Evolutionary conservation across 768 basidiomycete genomes (phyloP), one percentile per base, ranked within the genome.

Genomic region (Cubamyces lactineus): DNA sequence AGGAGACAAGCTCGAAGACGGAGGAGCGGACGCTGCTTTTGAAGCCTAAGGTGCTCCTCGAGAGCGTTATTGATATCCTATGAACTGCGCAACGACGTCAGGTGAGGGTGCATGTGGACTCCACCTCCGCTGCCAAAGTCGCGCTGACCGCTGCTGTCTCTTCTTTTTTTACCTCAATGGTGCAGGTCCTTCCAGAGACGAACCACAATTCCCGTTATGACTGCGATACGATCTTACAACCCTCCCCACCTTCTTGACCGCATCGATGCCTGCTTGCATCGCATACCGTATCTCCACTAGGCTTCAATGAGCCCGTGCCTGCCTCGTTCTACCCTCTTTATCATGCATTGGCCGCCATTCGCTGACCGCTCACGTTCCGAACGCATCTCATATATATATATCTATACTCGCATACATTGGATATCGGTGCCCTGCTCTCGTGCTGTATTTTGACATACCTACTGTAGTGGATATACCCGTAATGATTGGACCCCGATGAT

Each of bases 41-140:
- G 46, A 73, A 70, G 62, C 72, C 72, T 8, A 73, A 69, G 54
- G 72, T 73, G 26, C 63, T 73, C 19, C 57, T 73, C 17, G 70
- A 73, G 54, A 69, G 67, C 19, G 68, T 70, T 13, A 58, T 54
- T 7, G 67, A 69, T 11, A 61, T 72, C 30, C 50, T 72, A 53
- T 69, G 60, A 68, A 15, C 19, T 16, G 12, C 19, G 40, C 40
- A 19, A 28, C 46, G 23, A 47, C 16, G 34, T n/a, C 15, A 43
- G 57, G 57, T 59, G 42, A 43, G 57, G 9, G 21, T 34, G 9
- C 34, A 34, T 34, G 34, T 34, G 34, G 34, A 11, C 34, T 11
- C 34, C 34, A 34, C 11, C 34, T 6, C 4, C 34, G 34, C 34
- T 12, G 16, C 30, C 30, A 4, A n/a, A n/a, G 39, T 23, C 26